phyloP scores from a whole-genome alignment of 495 filamentous ascomycete genomes.

The Lophiotrema nucula region DNA sequence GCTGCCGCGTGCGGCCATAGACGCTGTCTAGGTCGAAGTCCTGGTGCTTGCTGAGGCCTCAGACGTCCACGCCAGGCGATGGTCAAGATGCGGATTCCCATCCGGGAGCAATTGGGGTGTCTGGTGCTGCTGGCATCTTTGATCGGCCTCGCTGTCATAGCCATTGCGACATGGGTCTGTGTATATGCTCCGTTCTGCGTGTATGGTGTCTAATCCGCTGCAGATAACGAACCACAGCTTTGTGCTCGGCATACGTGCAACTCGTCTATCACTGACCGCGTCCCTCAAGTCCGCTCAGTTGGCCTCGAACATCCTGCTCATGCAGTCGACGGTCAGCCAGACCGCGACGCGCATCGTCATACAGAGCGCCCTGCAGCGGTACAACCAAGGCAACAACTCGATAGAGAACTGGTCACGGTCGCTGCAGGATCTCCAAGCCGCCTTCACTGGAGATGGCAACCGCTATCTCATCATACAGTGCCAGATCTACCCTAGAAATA shows the following conservation, averaged over 20 bases:
- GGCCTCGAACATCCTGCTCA: slow-evolving; percentile 68
- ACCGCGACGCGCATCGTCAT: slow-evolving; percentile 67
- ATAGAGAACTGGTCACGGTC: slow-evolving; percentile 56
- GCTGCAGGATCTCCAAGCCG: slow-evolving; percentile 58
- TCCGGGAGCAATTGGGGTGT: slow-evolving; percentile 75
- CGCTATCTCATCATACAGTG: slow-evolving; percentile 62
- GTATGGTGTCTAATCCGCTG: slow-evolving; percentile 1
- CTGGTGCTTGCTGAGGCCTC: too few species aligned
- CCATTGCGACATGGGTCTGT: slow-evolving; percentile 58
- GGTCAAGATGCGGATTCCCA: slow-evolving; percentile 73
- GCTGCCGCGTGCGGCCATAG: too few species aligned
- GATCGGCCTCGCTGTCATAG: slow-evolving; percentile 62
- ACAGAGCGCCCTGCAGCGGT: slow-evolving; percentile 60
- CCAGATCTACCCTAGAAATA: slow-evolving; percentile 62
- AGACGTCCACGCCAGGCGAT: too few species aligned
- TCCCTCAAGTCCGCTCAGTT: slow-evolving; percentile 82
- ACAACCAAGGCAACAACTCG: slow-evolving; percentile 58
- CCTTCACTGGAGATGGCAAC: slow-evolving; percentile 52
- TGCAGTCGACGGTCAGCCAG: slow-evolving; percentile 66
- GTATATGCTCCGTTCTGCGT: background rate
- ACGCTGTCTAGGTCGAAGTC: too few species aligned
- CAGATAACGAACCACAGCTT: slow-evolving; percentile 77
- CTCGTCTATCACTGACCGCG: slow-evolving; percentile 70
- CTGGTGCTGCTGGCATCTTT: slow-evolving; percentile 70
- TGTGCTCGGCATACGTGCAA: slow-evolving; percentile 59